Evolutionary conservation across 2,329 filamentous ascomycete genomes (phyloP).

Genomic region (Endothia cerciana): DNA sequence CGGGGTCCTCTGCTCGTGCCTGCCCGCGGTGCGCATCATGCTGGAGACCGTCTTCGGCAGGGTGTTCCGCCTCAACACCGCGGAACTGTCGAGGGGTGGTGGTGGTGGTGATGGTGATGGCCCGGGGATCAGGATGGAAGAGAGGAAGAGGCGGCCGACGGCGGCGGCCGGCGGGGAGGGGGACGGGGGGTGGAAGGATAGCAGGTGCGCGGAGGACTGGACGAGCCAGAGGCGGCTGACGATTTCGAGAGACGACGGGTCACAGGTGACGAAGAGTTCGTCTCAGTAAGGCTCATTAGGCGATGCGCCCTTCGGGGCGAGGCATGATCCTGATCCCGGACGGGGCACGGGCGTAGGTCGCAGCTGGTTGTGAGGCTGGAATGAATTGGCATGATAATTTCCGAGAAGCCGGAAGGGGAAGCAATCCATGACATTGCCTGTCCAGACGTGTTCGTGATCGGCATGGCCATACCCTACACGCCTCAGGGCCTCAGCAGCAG

Average conservation of each 20-base stretch:
- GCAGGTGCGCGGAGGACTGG: background rate
- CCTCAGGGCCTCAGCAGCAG: no score
- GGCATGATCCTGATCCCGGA: background rate
- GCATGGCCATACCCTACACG: background rate
- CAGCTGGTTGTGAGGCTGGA: background rate
- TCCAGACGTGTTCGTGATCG: background rate
- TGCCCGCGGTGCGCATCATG: conserved; percentile 27
- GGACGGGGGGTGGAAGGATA: background rate
- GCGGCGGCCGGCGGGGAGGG: background rate
- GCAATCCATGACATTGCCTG: background rate
- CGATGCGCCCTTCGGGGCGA: background rate
- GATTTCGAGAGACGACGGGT: background rate
- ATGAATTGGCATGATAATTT: background rate
- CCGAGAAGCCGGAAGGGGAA: background rate
- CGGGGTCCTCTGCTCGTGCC: conserved; percentile 26
- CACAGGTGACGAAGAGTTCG: background rate
- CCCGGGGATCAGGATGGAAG: conserved; percentile 22
- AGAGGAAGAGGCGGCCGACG: conserved; percentile 1
- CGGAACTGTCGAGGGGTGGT: background rate
- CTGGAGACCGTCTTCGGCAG: conserved; percentile 17
- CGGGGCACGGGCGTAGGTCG: background rate
- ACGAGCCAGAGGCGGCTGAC: background rate
- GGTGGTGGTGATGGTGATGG: no score
- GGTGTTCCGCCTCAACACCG: conserved; percentile 14
- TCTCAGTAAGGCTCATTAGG: background rate